Evolutionary conservation across 2,329 filamentous ascomycete species (phyloP).

Genomic region (Penicillium sp.): DNA sequence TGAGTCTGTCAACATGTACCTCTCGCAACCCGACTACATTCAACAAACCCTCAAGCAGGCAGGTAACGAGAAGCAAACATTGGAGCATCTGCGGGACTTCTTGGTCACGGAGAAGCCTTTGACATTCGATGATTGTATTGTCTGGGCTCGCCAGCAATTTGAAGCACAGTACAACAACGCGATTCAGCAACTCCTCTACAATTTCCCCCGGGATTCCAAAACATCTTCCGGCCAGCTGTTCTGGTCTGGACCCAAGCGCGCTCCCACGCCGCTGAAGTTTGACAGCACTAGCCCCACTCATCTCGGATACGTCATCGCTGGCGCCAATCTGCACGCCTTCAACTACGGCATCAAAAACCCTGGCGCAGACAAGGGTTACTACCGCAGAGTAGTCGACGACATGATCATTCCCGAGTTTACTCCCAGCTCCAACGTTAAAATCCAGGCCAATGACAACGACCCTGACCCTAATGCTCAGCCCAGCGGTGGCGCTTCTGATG

Average conservation of each 20-base stretch:
- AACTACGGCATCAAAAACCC: conserved; percentile 97
- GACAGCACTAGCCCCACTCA: conserved; percentile 82
- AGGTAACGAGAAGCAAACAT: conserved; percentile 89
- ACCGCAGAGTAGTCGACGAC: conserved; percentile 78
- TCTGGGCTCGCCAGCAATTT: conserved; percentile 91
- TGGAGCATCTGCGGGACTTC: conserved; percentile 87
- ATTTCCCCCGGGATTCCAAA: conserved; percentile 91
- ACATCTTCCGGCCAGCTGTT: conserved; percentile 89
- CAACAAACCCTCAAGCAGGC: conserved; percentile 85
- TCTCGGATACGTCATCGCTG: conserved; percentile 82
- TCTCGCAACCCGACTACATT: conserved; percentile 88
- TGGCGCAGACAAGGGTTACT: conserved; percentile 68
- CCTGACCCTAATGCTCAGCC: conserved; percentile 80
- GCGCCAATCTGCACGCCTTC: conserved; percentile 90
- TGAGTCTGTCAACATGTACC: conserved; percentile 90
- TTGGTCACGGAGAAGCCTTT: conserved; percentile 88
- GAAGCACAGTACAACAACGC: conserved; percentile 97
- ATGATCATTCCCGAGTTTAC: conserved; percentile 96
- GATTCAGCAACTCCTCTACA: conserved; percentile 91
- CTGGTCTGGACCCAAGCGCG: conserved; percentile 98
- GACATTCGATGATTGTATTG: conserved; percentile 93
- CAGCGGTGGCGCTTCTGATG: conserved; percentile 60
- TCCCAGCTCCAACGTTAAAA: conserved; percentile 88
- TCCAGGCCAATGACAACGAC: conserved; percentile 93
- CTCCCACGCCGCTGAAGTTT: conserved; percentile 88